Evolutionary conservation across 1,284 basidiomycete species (phyloP).

Genomic region (Cystobasidium slooffiae): DNA sequence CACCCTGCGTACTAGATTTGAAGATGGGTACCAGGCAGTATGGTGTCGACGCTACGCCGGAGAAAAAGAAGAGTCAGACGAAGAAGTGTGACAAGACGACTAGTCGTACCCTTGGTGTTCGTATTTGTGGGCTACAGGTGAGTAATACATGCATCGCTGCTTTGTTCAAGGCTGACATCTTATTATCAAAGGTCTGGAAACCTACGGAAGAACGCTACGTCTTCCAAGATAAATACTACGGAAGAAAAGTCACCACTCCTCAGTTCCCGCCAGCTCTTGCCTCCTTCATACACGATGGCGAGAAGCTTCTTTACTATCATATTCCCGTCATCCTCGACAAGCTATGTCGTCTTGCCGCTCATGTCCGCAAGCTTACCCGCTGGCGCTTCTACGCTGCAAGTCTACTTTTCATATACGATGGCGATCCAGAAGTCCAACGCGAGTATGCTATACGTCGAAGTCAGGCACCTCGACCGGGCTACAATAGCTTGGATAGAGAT

Average conservation of each 20-base stretch:
- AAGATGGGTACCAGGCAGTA: constrained; percentile 99
- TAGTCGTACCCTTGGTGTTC: constrained; percentile 83
- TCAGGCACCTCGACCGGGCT: constrained; percentile 28
- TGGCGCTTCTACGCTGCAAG: constrained; percentile 99
- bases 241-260: constrained; percentile 81
- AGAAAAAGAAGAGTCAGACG: constrained; percentile 95
- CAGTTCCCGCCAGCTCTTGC: constrained; percentile 82
- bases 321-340: constrained; percentile 90
- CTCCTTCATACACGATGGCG: constrained; percentile 84
- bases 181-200: constrained; percentile 80
- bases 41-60: constrained; percentile 87
- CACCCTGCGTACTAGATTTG: constrained; percentile 93
- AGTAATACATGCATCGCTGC: constrained; percentile 54
- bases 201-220: constrained; percentile 76
- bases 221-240: constrained; percentile 96
- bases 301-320: constrained; percentile 81
- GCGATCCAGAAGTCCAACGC: constrained; percentile 74
- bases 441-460: constrained; percentile 33
- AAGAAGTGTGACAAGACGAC: constrained; percentile 98
- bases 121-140: constrained; percentile 99
- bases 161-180: background rate
- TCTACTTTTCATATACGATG: constrained; percentile 96
- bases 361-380: constrained; percentile 82
- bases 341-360: constrained; percentile 88
- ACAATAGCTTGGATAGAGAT: constrained; percentile 47